These are phyloP conservation scores for Pyricularia sp. DNA, from an alignment of 2,329 filamentous ascomycete species.

Conservation along the genomic window DNA sequence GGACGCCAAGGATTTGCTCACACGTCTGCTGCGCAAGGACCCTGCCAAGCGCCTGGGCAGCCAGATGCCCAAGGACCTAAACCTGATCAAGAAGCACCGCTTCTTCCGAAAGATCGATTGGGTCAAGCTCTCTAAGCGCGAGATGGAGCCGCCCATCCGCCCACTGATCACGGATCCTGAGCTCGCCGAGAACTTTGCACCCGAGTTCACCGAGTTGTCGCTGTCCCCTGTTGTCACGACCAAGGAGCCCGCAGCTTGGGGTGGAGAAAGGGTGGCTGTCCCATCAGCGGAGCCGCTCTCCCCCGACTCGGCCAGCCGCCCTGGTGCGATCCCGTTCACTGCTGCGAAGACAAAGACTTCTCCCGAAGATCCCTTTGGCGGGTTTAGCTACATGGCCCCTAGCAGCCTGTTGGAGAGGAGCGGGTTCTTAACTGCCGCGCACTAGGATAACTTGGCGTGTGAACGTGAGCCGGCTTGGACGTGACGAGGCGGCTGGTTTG, in stretches of 20 bases:
- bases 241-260: conserved; percentile 20
- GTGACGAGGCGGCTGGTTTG: background rate
- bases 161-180: conserved; percentile 94
- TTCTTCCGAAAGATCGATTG: conserved; percentile 98
- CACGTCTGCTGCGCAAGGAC: conserved; percentile 82
- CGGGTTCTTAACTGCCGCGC: conserved; percentile 9
- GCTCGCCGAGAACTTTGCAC: conserved; percentile 89
- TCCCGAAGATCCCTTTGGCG: conserved; percentile 49
- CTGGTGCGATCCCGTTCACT: background rate
- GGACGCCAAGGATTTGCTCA: conserved; percentile 91
- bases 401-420: conserved; percentile 45
- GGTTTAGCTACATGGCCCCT: conserved; percentile 55
- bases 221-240: conserved; percentile 60
- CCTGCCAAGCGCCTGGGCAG: conserved; percentile 81
- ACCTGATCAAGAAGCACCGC: conserved; percentile 78
- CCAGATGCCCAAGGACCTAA: conserved; percentile 81
- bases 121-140: conserved; percentile 72
- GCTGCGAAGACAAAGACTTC: background rate
- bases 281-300: conserved; percentile 8
- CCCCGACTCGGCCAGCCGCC: conserved; percentile 19
- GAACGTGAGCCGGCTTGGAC: background rate
- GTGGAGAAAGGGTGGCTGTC: conserved; percentile 2
- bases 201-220: conserved; percentile 82
- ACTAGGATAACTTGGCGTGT: background rate
- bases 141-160: conserved; percentile 80